Base-by-base conservation (phyloP, 2,329 filamentous ascomycete genomes). In the Pseudocercospora fijiensis region DNA sequence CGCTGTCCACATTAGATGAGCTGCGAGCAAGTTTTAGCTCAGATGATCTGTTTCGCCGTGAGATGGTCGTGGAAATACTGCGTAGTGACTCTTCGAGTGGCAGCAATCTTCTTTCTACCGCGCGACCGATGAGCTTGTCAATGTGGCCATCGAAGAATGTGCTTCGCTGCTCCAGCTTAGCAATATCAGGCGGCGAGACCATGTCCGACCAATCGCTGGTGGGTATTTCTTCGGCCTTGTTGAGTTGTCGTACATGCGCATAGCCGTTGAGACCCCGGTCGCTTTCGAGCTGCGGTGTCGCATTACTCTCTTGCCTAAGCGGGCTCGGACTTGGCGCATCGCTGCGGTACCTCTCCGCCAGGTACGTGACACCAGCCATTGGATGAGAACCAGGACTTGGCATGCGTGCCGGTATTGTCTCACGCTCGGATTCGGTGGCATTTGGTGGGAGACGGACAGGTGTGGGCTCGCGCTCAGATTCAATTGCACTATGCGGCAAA, bases 151-250 rank as follows among this genome's bases (percentile, higher is more conserved):
- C 92, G 72, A 98, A 97, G 83, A 96, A 98, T 53, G 87, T 85
- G 67, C 90, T 91, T 55, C 92, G 87, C 59, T 88, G 87, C 68
- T 90, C 87, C 61, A 98, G 82, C 77, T 96, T 96, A 57, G 87
- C 86, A 63, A 96, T 91, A 72, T 96, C 91, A 33, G 89, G 88
- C 18, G 91, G 90, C 9, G 90, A 89, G 66, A 97, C 88, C 53
- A 89, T 87, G 73, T 90, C 90, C 73, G 96, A 92, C 95, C 95
- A 99, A 76, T 98, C 94, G 74, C 93, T 97, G 64, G 88, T 85
- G 24, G 89, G 87, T 16, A 88, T 81, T 65, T 86, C 87, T 27
- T 85, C 84, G 33, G 83, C 83, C 64, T 83, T 84, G 70, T 88
- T 86, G 60, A 91, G 81, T 60, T 85, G 85, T 65, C 86, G 85